Percentiles rank a stretch among this genome's conserved stretches.
phyloP scores from a whole-genome alignment of 2,329 filamentous ascomycete genomes.

The Neofusicoccum sp. region DNA sequence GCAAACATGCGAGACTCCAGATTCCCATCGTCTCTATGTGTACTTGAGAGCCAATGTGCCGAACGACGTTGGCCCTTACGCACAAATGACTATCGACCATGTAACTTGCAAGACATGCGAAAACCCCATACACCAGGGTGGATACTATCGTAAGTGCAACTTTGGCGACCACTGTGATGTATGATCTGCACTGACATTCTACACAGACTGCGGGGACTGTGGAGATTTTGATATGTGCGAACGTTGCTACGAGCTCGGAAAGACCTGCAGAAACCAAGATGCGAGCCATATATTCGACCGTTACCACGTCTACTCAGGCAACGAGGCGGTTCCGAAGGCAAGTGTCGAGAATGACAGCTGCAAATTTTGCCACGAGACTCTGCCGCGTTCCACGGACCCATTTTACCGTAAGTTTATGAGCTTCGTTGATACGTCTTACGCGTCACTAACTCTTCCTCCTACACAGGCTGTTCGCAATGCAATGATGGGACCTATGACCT shows the following conservation, averaged over 20 bases:
- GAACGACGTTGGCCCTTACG: not conserved
- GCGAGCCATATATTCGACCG: not conserved
- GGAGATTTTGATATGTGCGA: not conserved
- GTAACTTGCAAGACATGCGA: not conserved
- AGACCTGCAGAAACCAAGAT: not conserved
- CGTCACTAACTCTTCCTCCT: not conserved
- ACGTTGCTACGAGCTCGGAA: not conserved
- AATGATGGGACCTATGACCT: not conserved
- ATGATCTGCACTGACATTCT: not conserved
- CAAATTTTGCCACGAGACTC: not conserved
- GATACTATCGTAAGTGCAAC: not conserved
- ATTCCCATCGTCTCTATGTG: not conserved
- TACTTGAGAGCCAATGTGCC: not conserved
- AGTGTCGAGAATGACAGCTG: not conserved
- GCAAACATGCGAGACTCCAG: not conserved
- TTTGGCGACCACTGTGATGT: rapidly evolving
- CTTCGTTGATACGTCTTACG: too few relatives aligned
- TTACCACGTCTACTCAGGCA: not conserved
- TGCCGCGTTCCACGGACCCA: not conserved
- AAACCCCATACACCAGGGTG: not conserved
- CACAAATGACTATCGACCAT: not conserved
- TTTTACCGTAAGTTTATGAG: conserved; percentile 10
- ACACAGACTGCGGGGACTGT: not conserved
- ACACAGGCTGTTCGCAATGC: not conserved
- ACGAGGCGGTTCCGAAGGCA: not conserved